Evolutionary conservation across 2,329 filamentous ascomycete genomes (phyloP).

Genomic region (Penicillium concentricum): DNA sequence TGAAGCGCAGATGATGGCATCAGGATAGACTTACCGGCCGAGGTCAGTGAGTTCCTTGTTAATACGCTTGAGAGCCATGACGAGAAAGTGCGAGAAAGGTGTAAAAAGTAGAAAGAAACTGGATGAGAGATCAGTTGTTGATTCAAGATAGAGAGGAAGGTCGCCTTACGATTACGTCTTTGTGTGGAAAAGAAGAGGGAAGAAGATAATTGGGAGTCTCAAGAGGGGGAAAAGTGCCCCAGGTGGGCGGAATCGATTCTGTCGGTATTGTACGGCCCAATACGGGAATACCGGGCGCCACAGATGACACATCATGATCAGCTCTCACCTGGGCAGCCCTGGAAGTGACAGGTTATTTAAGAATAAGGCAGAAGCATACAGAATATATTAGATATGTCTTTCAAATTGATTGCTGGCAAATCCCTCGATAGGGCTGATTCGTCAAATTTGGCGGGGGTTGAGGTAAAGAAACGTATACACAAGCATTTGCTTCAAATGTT

Average conservation of each 20-base stretch:
- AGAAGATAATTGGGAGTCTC: constrained; percentile 24
- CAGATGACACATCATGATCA: constrained; percentile 20
- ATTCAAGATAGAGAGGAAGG: not conserved
- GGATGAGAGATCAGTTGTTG: not conserved
- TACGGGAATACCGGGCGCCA: constrained; percentile 25
- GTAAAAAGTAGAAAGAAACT: constrained; percentile 9
- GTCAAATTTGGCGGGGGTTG: not conserved
- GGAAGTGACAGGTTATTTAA: too few species aligned
- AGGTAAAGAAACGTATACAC: not conserved
- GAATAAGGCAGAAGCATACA: not conserved
- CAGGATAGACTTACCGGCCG: constrained; percentile 45
- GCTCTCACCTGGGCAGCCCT: too few species aligned
- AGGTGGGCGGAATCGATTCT: constrained; percentile 16
- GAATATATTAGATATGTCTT: not conserved
- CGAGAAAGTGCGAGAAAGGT: constrained; percentile 14
- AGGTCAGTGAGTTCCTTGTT: constrained; percentile 56
- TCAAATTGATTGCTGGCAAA: not conserved
- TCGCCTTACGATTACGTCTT: constrained; percentile 28
- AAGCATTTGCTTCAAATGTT: not conserved
- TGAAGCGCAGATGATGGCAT: constrained; percentile 18
- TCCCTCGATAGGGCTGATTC: not conserved
- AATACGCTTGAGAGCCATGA: constrained; percentile 54
- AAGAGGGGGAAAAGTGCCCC: constrained; percentile 21
- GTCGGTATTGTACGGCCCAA: constrained; percentile 11
- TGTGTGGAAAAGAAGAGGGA: constrained; percentile 32